Evolutionary conservation across 2,329 filamentous ascomycete genomes (phyloP).

Genomic region (Ophiocordyceps camponoti-floridani): DNA sequence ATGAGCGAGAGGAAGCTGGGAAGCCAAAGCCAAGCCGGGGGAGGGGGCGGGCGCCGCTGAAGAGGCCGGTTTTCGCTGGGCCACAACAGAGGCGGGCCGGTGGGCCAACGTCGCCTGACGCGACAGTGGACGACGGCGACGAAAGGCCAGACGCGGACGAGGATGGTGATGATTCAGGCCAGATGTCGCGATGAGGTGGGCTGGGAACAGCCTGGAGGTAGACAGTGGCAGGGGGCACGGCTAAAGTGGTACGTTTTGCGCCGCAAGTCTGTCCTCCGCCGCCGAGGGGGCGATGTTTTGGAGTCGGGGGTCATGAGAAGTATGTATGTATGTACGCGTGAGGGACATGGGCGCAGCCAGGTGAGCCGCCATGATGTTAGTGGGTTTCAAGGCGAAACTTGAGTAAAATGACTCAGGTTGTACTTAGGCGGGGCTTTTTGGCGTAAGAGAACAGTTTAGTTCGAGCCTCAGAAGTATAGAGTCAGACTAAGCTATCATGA

Average conservation of each 20-base stretch:
- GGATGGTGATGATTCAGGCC: neutral
- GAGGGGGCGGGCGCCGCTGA: neutral
- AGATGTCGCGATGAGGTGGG: neutral
- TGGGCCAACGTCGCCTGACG: neutral
- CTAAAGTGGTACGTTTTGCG: neutral
- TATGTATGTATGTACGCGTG: too few species aligned
- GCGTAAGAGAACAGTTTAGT: too few species aligned
- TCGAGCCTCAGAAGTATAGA: too few species aligned
- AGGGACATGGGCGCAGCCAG: neutral
- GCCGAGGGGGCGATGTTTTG: neutral
- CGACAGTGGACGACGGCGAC: neutral
- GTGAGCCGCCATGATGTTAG: neutral
- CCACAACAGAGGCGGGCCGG: conserved; percentile 1
- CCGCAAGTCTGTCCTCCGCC: neutral
- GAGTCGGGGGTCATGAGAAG: neutral
- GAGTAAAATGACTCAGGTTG: too few species aligned
- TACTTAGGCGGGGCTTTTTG: too few species aligned
- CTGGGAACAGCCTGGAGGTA: neutral
- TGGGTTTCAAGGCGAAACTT: neutral
- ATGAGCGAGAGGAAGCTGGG: neutral
- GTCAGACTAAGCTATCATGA: too few species aligned
- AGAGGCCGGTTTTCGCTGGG: neutral
- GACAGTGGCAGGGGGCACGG: neutral
- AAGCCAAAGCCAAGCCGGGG: too few species aligned
- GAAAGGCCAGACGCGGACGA: neutral